These are phyloP conservation scores for Plasmodium billcollinsi DNA, from an alignment of 169 alveolate genomes.

Conservation along the genomic window DNA sequence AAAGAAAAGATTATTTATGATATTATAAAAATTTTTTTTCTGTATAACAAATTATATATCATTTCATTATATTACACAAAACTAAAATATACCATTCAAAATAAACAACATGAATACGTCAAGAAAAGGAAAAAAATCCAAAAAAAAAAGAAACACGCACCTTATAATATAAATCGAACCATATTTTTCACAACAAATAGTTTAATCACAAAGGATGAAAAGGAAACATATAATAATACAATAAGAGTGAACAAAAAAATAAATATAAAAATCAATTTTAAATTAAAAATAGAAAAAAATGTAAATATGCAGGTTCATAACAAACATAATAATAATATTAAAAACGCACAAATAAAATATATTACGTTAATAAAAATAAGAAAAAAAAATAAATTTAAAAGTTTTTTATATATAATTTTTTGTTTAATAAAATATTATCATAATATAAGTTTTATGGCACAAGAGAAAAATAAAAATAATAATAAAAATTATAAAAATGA, in stretches of 20 bases:
- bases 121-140: neutral
- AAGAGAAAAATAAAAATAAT: neutral
- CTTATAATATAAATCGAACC: too few relatives aligned
- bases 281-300: too few relatives aligned
- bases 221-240: neutral
- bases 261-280: too few relatives aligned
- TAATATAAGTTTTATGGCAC: neutral
- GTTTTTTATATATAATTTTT: neutral
- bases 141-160: neutral
- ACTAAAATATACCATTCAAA: neutral
- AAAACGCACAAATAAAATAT: too few relatives aligned
- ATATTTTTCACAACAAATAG: neutral
- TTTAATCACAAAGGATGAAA: neutral
- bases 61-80: constrained; percentile 37
- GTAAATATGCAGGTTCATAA: too few relatives aligned
- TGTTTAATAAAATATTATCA: neutral
- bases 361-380: neutral
- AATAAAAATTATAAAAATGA: neutral
- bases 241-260: neutral
- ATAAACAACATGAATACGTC: neutral
- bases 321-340: too few relatives aligned
- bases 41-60: constrained; percentile 10
- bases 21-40: constrained; percentile 34
- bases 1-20: constrained; percentile 29
- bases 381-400: constrained; percentile 1